These are phyloP conservation scores for Neurospora sp. DNA, from an alignment of 495 filamentous ascomycete species.

Conservation along the genomic window DNA sequence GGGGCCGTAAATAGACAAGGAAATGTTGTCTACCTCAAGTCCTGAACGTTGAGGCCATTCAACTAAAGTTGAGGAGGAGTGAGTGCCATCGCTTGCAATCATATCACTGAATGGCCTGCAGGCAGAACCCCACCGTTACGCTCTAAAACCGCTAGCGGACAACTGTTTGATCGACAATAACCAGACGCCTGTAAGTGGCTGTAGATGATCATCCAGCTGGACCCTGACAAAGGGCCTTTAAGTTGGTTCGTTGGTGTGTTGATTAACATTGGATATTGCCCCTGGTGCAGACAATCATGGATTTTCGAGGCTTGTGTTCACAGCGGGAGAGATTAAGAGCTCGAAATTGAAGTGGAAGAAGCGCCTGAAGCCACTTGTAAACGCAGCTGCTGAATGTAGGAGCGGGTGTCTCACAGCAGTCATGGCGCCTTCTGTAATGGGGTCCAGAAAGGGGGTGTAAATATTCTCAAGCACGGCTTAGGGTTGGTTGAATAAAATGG, in stretches of 20 bases:
- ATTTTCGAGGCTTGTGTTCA: neutral
- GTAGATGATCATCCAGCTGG: neutral
- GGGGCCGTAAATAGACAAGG: too few species aligned
- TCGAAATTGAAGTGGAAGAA: neutral
- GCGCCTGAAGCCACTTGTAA: neutral
- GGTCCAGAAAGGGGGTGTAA: neutral
- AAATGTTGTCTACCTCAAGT: neutral
- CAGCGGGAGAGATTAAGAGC: too few species aligned
- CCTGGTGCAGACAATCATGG: neutral
- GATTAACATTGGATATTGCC: neutral
- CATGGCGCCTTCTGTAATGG: neutral
- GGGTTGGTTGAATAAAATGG: neutral
- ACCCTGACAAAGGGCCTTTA: neutral
- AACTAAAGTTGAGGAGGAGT: neutral
- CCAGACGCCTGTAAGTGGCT: neutral
- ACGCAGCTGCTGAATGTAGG: neutral
- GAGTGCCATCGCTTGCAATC: neutral
- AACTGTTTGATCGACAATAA: neutral
- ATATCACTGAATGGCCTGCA: neutral
- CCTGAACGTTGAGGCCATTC: neutral
- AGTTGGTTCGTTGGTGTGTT: neutral
- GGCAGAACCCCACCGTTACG: neutral
- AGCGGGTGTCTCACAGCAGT: neutral
- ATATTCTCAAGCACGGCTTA: neutral
- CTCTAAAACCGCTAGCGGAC: neutral